These are phyloP conservation scores for Fusarium incarnatum DNA, from an alignment of 2,329 filamentous ascomycete genomes.

Conservation along the genomic window DNA sequence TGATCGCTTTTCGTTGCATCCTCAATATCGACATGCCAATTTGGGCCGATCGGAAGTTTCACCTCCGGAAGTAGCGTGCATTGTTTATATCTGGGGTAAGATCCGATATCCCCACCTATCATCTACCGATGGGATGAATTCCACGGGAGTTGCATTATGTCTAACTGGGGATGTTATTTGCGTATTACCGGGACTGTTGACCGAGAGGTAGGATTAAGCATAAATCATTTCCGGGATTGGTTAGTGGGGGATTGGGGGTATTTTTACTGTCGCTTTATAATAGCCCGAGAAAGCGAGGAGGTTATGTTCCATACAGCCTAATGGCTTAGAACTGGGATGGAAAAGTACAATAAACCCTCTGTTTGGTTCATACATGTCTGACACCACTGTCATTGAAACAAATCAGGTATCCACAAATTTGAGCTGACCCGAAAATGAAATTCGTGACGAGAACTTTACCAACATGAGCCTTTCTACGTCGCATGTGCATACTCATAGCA, in stretches of 20 bases:
- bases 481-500: too few relatives aligned
- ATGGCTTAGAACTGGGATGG: too few relatives aligned
- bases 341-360: too few relatives aligned
- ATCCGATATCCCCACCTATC: conserved; percentile 17
- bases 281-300: not conserved
- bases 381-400: too few relatives aligned
- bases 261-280: not conserved
- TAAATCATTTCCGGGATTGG: not conserved
- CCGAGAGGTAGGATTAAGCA: not conserved
- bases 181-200: not conserved
- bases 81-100: not conserved
- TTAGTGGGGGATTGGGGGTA: not conserved
- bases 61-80: not conserved
- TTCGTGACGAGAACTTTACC: too few relatives aligned
- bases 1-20: not conserved
- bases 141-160: too few relatives aligned
- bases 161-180: too few relatives aligned
- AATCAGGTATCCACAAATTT: too few relatives aligned
- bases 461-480: too few relatives aligned
- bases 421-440: too few relatives aligned
- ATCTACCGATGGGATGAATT: not conserved
- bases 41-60: conserved; percentile 19
- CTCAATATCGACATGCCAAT: conserved; percentile 4
- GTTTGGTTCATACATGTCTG: too few relatives aligned
- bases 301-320: too few relatives aligned